Evolutionary conservation across 2,329 filamentous ascomycete species (phyloP).

Genomic region (Chaetomiaceae sp.): DNA sequence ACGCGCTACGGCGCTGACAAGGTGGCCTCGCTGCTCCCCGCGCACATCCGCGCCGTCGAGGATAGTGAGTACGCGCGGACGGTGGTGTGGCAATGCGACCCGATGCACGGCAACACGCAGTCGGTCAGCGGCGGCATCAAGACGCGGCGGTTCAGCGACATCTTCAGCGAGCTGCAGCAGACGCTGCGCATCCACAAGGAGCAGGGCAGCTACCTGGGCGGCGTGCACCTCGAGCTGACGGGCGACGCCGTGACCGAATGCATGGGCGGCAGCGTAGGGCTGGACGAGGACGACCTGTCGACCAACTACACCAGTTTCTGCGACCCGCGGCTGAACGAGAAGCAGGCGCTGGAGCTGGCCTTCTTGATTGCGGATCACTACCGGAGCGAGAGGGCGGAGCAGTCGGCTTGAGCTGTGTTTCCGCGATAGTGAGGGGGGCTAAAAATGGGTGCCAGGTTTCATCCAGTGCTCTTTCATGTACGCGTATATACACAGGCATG

Average conservation of each 20-base stretch:
- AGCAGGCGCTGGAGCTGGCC: constrained; percentile 91
- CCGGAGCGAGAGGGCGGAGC: constrained; percentile 34
- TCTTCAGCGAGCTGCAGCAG: constrained; percentile 79
- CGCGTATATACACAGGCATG: no score
- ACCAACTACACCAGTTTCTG: constrained; percentile 95
- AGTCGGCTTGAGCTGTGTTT: background rate
- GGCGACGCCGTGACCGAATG: constrained; percentile 97
- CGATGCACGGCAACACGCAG: constrained; percentile 86
- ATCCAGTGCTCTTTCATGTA: no score
- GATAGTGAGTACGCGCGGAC: constrained; percentile 60
- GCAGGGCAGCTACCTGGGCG: constrained; percentile 80
- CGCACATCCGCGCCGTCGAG: constrained; percentile 85
- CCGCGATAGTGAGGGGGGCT: no score
- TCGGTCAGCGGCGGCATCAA: constrained; percentile 72
- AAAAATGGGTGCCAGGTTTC: no score
- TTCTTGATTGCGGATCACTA: constrained; percentile 88
- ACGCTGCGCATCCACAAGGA: constrained; percentile 81
- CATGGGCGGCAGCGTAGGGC: constrained; percentile 79
- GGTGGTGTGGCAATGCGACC: constrained; percentile 97
- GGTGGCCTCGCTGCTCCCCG: constrained; percentile 69
- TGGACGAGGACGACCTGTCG: constrained; percentile 82
- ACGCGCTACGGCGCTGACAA: constrained; percentile 84
- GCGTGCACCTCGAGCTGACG: constrained; percentile 91
- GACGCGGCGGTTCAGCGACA: constrained; percentile 85
- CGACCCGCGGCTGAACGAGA: constrained; percentile 92